Conservation (phyloP, 768 basidiomycete species). For the Sarcodon sp. region DNA sequence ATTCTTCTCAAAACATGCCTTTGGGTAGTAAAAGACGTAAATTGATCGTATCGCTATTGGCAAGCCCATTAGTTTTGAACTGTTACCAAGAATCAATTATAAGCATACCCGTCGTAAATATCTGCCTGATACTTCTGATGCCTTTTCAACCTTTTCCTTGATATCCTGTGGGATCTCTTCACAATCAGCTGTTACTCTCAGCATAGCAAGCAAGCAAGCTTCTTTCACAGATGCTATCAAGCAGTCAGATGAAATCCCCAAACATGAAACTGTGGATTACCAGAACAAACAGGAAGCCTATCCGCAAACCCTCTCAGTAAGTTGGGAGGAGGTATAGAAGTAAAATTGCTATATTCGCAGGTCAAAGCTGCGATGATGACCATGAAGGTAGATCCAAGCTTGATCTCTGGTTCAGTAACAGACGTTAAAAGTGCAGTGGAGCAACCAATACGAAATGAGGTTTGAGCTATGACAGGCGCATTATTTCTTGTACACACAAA, state of each 20-base stretch:
- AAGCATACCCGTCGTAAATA: constrained; percentile 43
- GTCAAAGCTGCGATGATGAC: constrained; percentile 58
- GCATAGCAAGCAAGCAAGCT: constrained; percentile 57
- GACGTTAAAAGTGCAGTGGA: constrained; percentile 21
- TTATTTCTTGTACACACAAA: constrained; percentile 1
- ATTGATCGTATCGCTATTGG: constrained; percentile 58
- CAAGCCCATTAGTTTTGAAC: background rate
- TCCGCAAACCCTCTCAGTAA: constrained; percentile 32
- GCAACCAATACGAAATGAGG: constrained; percentile 23
- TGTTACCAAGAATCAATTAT: constrained; percentile 2
- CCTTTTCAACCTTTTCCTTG: constrained; percentile 24
- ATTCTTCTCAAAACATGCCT: constrained; percentile 32
- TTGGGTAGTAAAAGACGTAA: constrained; percentile 34
- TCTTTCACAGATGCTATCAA: constrained; percentile 60
- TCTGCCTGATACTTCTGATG: constrained; percentile 31
- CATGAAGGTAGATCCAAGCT: constrained; percentile 39
- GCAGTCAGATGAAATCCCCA: background rate
- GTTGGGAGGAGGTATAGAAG: constrained; percentile 35
- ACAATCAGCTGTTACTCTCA: constrained; percentile 50
- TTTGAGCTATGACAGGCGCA: constrained; percentile 19
- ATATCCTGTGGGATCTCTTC: constrained; percentile 37
- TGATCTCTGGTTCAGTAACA: constrained; percentile 22
- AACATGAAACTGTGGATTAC: constrained; percentile 20
- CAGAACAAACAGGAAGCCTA: constrained; percentile 25
- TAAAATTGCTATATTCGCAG: constrained; percentile 42